phyloP scores from a whole-genome alignment of 768 basidiomycete species.

The Strobilomyces dryophilus region DNA sequence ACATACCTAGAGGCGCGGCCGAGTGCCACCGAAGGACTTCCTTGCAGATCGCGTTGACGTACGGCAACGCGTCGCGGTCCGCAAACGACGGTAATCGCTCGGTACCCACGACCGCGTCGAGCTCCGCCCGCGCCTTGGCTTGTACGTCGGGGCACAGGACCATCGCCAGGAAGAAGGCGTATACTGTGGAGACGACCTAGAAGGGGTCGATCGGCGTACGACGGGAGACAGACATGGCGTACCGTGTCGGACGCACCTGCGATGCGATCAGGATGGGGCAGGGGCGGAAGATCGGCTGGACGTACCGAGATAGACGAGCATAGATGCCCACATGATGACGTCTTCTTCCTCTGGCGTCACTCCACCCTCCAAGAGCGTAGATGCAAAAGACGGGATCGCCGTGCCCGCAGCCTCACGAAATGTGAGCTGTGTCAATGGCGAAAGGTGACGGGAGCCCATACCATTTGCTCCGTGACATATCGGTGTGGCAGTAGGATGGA shows the following conservation, averaged over 20 bases:
- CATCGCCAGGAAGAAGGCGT: not conserved
- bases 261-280: not conserved
- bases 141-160: not conserved
- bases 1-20: constrained; percentile 12
- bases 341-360: not conserved
- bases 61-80: constrained; percentile 23
- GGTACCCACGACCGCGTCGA: constrained; percentile 13
- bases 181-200: not conserved
- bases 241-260: not conserved
- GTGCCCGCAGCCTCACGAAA: not conserved
- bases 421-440: not conserved
- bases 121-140: not conserved
- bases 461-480: not conserved
- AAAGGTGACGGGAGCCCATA: not conserved
- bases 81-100: constrained; percentile 18
- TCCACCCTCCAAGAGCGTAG: not conserved
- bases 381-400: not conserved
- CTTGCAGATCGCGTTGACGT: constrained; percentile 22
- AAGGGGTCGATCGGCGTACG: not conserved
- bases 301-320: not conserved
- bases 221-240: not conserved
- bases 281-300: too few relatives aligned
- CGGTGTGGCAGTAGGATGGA: not conserved
- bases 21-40: constrained; percentile 26
- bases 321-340: not conserved